Percentiles rank a stretch among this genome's conserved stretches.
Evolutionary conservation across 1,284 basidiomycete species (phyloP).

Genomic region (Cutaneotrichosporon sp.): DNA sequence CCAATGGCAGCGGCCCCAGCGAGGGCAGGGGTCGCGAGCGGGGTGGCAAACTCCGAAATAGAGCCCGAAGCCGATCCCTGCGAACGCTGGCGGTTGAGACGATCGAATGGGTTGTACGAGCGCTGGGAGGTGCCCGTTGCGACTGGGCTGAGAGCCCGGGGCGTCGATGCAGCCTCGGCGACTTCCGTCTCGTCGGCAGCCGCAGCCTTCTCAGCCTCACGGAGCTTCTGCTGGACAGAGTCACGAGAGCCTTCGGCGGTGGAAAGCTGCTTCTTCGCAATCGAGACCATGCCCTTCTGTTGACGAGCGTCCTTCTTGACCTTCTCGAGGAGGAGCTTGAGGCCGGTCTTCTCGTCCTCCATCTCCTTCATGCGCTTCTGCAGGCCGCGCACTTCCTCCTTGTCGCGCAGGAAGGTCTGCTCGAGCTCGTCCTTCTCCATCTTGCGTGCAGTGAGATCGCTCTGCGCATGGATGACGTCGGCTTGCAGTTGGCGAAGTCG

Average conservation of each 20-base stretch:
- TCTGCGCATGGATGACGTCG: constrained; percentile 86
- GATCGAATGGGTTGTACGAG: constrained; percentile 93
- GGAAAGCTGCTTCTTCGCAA: constrained; percentile 90
- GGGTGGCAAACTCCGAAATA: not conserved
- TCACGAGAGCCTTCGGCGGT: constrained; percentile 77
- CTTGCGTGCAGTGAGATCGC: constrained; percentile 82
- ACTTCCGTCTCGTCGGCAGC: constrained; percentile 56
- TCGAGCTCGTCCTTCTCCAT: constrained; percentile 93
- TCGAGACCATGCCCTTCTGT: constrained; percentile 91
- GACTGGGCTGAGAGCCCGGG: constrained; percentile 58
- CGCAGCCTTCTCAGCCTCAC: constrained; percentile 53
- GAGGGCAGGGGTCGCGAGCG: constrained; percentile 22
- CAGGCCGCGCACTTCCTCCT: constrained; percentile 87
- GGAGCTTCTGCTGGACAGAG: constrained; percentile 68
- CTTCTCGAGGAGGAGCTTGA: constrained; percentile 82
- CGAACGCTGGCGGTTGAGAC: constrained; percentile 43
- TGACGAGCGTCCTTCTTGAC: constrained; percentile 90
- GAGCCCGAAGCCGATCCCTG: constrained; percentile 19
- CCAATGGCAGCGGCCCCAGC: constrained; percentile 22
- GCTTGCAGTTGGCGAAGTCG: constrained; percentile 75
- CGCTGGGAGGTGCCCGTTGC: constrained; percentile 58
- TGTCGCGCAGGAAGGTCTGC: constrained; percentile 82
- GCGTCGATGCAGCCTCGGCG: constrained; percentile 63
- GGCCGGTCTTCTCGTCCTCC: constrained; percentile 68
- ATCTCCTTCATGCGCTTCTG: constrained; percentile 84